A percentile compares a stretch with the other conserved stretches of the same genome.
These are phyloP conservation scores for Agastache rugosa DNA, from an alignment of 257 asterid species.

Conservation along the genomic window DNA sequence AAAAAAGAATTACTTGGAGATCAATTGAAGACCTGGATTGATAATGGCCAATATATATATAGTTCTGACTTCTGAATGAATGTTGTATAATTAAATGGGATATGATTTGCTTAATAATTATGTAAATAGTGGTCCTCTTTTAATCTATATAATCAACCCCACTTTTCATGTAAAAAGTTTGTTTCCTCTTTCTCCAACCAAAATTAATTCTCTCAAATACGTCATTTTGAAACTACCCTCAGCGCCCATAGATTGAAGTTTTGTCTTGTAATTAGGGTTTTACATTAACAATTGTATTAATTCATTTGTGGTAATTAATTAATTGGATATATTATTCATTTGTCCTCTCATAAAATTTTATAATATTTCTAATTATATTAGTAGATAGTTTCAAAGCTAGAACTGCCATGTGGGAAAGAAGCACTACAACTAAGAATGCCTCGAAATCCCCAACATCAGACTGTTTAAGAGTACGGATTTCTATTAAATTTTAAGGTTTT, in stretches of 20 bases:
- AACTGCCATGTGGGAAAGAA: conserved; percentile 23
- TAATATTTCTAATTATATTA: too few species aligned
- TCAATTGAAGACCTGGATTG: background rate
- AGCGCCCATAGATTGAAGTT: conserved; percentile 30
- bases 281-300: background rate
- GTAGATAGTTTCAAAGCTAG: background rate
- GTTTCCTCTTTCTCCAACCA: conserved; percentile 27
- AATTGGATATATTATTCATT: too few species aligned
- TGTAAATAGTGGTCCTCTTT: background rate
- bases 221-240: background rate
- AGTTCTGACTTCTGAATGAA: background rate
- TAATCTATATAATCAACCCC: conserved; percentile 9
- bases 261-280: conserved; percentile 27
- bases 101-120: conserved; percentile 6
- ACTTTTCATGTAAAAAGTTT: conserved; percentile 21
- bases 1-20: too few species aligned
- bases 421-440: conserved; percentile 31
- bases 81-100: background rate
- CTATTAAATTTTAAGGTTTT: conserved; percentile 2
- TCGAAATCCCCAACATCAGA: conserved; percentile 31
- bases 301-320: too few species aligned
- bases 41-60: background rate
- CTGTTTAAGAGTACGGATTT: conserved; percentile 39
- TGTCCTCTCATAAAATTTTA: too few species aligned
- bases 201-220: background rate